Percentiles rank a stretch among this genome's conserved stretches.
These are phyloP conservation scores for Colletotrichum liriopes DNA, from an alignment of 2,329 filamentous ascomycete genomes.

Conservation along the genomic window DNA sequence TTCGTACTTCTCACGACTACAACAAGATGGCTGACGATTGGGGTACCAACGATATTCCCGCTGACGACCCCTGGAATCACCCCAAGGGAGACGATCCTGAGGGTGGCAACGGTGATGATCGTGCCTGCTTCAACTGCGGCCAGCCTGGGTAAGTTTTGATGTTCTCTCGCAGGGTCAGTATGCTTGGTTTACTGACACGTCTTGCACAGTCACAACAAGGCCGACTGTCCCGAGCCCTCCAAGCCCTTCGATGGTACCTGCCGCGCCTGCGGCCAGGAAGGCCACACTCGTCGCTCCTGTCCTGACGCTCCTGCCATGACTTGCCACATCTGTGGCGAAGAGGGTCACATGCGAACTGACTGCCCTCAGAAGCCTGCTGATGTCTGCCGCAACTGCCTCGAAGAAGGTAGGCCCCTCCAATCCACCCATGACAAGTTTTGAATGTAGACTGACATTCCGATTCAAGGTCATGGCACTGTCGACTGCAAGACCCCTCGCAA, in stretches of 20 bases:
- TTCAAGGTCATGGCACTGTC: slow-evolving; percentile 67
- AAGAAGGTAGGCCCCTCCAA: slow-evolving; percentile 64
- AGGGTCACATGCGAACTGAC: slow-evolving; percentile 71
- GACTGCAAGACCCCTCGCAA: slow-evolving; percentile 74
- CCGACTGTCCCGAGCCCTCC: slow-evolving; percentile 54
- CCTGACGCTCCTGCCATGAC: slow-evolving; percentile 69
- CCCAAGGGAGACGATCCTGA: slow-evolving; percentile 25
- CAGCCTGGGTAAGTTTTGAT: slow-evolving; percentile 51
- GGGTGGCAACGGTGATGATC: slow-evolving; percentile 47
- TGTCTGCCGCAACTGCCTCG: slow-evolving; percentile 74
- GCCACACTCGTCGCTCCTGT: slow-evolving; percentile 74
- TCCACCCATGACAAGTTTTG: neutral
- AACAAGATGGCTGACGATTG: slow-evolving; percentile 32
- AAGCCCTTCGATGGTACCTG: slow-evolving; percentile 50
- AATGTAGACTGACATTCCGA: slow-evolving; percentile 6
- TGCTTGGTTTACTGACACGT: slow-evolving; percentile 47
- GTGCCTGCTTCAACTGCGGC: slow-evolving; percentile 55
- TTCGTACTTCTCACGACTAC: neutral
- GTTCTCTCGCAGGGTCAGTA: slow-evolving; percentile 19
- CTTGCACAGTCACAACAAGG: slow-evolving; percentile 46
- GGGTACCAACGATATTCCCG: slow-evolving; percentile 9
- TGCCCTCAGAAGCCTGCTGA: slow-evolving; percentile 73
- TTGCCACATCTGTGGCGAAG: slow-evolving; percentile 74
- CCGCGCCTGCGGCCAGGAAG: slow-evolving; percentile 64
- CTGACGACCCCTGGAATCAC: slow-evolving; percentile 40